Conservation (phyloP, 208 protist species). For the Wallacemonas collosoma region DNA sequence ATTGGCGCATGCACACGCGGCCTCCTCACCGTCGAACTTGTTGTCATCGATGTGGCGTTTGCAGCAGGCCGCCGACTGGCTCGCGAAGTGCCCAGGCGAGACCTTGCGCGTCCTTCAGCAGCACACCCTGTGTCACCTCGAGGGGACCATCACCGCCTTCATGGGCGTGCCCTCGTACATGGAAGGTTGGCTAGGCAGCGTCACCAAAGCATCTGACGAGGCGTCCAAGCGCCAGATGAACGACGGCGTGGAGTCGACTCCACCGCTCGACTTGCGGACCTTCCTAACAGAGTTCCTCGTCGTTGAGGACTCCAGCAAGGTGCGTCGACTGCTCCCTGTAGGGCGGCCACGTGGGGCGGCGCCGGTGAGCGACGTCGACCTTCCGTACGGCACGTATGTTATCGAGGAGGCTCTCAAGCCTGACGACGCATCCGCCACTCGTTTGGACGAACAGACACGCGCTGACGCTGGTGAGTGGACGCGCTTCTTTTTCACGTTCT, state of each 20-base stretch:
- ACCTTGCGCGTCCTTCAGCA: slow-evolving; percentile 54
- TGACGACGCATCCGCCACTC: background rate
- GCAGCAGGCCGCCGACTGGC: slow-evolving; percentile 44
- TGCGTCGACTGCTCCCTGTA: slow-evolving; percentile 20
- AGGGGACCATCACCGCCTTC: slow-evolving; percentile 26
- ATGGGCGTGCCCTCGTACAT: slow-evolving; percentile 36
- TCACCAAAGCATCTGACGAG: background rate
- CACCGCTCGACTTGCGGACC: slow-evolving; percentile 15
- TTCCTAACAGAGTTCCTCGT: slow-evolving; percentile 15
- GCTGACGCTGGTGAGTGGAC: slow-evolving; percentile 44
- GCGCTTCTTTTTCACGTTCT: slow-evolving; percentile 39
- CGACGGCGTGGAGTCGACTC: slow-evolving; percentile 3
- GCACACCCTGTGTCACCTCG: slow-evolving; percentile 37
- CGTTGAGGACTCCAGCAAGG: slow-evolving; percentile 5
- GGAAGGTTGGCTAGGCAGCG: slow-evolving; percentile 15
- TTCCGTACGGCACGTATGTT: slow-evolving; percentile 38
- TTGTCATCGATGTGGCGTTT: slow-evolving; percentile 25
- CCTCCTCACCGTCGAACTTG: background rate
- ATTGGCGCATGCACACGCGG: background rate
- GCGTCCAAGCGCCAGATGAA: background rate
- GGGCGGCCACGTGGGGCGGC: slow-evolving; percentile 33
- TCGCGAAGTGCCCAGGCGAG: slow-evolving; percentile 33
- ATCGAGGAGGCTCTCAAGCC: slow-evolving; percentile 36
- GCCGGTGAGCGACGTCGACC: slow-evolving; percentile 35
- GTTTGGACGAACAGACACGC: slow-evolving; percentile 3